Base-by-base conservation (phyloP, 2,329 filamentous ascomycete species). In the Ustulina deusta region DNA sequence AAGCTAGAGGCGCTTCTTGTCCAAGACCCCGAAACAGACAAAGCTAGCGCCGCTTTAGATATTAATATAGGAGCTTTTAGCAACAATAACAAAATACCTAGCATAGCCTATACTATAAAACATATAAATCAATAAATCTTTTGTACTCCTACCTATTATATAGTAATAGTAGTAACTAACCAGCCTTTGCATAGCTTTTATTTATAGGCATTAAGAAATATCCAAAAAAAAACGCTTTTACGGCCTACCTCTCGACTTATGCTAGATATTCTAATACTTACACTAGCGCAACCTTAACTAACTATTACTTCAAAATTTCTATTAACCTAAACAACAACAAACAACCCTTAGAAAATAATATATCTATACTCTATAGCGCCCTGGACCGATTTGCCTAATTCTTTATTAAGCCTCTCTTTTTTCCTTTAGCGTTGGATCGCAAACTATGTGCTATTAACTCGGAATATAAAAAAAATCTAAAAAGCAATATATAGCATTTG, bases 21-120 rank as follows among this genome's bases (percentile, higher is more conserved):
- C 10, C 10, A 34, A 34, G 10, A 34, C 32, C 10, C 10, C 10
- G 10, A 34, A 34, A 34, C 32, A 34, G 10, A 34, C 32, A 34
- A 34, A 10, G 5, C 10, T 34, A 34, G 32, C 32, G 32, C 15
- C 11, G 6, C 15, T 42, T n/a, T 42, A 42, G 15, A 42, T 42
- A n/a, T 42, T 42, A 42, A 42, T 42, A n/a, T 42, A n/a, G 15
- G 15, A 42, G 38, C 38, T 42, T 42, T 42, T 42, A 42, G 38
- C 17, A n/a, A 42, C 17, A n/a, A 42, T 42, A n/a, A 42, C 38
- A n/a, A 42, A 42, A 42, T 42, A 9, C 38, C 38, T 17, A 17
- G 38, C 38, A 42, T 9, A 9, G 38, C 38, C 38, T 17, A 42
- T 13, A 9, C 38, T 9, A 9, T 42, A 42, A n/a, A 42, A 42